These are phyloP conservation scores for Mucor piriformis DNA, from an alignment of 371 early-diverging fungal genomes.

Conservation along the genomic window DNA sequence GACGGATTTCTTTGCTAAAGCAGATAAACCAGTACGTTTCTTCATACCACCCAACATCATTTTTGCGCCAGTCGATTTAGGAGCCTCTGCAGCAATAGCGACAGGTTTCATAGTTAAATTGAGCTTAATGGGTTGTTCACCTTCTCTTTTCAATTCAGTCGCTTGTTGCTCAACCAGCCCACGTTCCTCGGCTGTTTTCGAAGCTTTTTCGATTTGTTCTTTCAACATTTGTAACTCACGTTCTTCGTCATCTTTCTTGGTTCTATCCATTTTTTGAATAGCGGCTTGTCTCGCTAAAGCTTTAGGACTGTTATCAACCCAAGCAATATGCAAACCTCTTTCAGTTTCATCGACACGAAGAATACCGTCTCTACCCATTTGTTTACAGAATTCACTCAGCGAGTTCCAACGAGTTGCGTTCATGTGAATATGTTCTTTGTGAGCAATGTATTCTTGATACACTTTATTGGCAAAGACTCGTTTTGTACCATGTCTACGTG, in stretches of 20 bases:
- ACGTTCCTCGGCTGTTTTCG: slow-evolving; percentile 51
- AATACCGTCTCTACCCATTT: slow-evolving; percentile 84
- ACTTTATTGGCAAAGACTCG: slow-evolving; percentile 89
- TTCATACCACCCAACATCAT: slow-evolving; percentile 50
- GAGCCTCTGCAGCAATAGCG: slow-evolving; percentile 15
- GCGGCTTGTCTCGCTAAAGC: slow-evolving; percentile 83
- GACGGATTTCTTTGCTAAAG: slow-evolving; percentile 29
- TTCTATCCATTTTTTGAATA: slow-evolving; percentile 79
- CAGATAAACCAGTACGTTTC: slow-evolving; percentile 27
- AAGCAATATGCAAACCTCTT: slow-evolving; percentile 87
- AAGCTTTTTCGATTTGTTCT: slow-evolving; percentile 83
- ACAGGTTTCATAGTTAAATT: slow-evolving; percentile 36
- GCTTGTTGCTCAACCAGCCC: slow-evolving; percentile 39
- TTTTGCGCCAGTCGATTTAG: slow-evolving; percentile 26
- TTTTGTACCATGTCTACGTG: slow-evolving; percentile 82
- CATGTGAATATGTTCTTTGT: slow-evolving; percentile 94
- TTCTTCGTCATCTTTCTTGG: slow-evolving; percentile 84
- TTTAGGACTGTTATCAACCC: slow-evolving; percentile 92
- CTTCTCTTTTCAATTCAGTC: slow-evolving; percentile 72
- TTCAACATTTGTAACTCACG: slow-evolving; percentile 74
- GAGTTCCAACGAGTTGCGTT: slow-evolving; percentile 93
- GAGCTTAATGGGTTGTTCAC: slow-evolving; percentile 41
- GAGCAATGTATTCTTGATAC: slow-evolving; percentile 94
- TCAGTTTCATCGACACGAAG: slow-evolving; percentile 89
- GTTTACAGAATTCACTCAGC: slow-evolving; percentile 82